phyloP scores from a whole-genome alignment of 139 green algal species.

The Protoeuglena noctilucae region DNA sequence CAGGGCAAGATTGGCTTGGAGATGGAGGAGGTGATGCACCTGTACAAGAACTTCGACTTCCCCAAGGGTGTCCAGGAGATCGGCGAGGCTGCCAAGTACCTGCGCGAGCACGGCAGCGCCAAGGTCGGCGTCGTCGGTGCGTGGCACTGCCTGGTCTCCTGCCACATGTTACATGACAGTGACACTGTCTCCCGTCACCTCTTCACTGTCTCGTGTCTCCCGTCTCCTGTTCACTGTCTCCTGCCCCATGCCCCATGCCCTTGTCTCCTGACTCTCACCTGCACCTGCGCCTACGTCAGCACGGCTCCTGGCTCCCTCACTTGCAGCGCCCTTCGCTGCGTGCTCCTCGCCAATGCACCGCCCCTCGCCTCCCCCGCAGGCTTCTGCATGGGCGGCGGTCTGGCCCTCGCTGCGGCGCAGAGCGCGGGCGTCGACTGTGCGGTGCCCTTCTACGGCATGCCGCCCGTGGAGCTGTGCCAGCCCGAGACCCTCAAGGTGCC shows the following conservation, averaged over 20 bases:
- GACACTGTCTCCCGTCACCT: too few species aligned
- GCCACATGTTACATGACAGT: too few species aligned
- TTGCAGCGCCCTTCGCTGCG: too few species aligned
- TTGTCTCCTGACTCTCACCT: too few species aligned
- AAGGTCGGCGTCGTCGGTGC: constrained; percentile 43
- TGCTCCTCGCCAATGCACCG: too few species aligned
- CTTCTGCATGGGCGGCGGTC: constrained; percentile 53
- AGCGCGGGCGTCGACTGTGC: constrained; percentile 25
- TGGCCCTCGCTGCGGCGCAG: constrained; percentile 35
- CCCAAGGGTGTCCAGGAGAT: constrained; percentile 40
- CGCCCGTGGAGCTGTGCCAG: constrained; percentile 15
- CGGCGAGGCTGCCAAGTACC: constrained; percentile 31
- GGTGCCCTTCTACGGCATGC: constrained; percentile 46
- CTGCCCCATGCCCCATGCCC: too few species aligned
- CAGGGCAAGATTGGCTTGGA: constrained; percentile 47
- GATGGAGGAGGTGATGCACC: constrained; percentile 39
- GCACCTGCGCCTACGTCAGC: too few species aligned
- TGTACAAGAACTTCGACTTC: constrained; percentile 10
- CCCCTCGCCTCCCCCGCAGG: too few species aligned
- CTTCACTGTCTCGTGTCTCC: too few species aligned
- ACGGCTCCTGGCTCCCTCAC: too few species aligned
- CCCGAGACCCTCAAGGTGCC: constrained; percentile 1
- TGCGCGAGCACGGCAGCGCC: constrained; percentile 18
- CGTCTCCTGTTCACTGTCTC: too few species aligned
- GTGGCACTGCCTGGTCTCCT: too few species aligned